Evolutionary conservation across 176 grass and related monocot genomes (phyloP), one percentile per base, ranked within the genome.

Genomic region (Aegilops bicornis): DNA sequence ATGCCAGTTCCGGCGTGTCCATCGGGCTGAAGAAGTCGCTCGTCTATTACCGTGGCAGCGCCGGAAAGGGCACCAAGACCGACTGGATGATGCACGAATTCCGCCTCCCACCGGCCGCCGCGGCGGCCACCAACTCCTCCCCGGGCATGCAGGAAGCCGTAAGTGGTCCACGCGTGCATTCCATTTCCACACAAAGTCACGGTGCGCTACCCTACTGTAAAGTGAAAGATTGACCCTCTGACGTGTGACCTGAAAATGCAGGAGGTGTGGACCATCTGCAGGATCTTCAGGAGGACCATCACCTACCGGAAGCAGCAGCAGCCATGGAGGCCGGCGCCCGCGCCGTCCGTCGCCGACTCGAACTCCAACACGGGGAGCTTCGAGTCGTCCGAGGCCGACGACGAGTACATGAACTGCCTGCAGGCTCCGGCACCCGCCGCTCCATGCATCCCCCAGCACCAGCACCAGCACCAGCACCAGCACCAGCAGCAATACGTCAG

Each of bases 11-110:
- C 79, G 90, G 88, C 31, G 77, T 91, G 19, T 93, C 91, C 15
- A 85, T 98, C 47, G 95, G 95, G 33, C 89, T 98, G 11, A 98
- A 98, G 83, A 98, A 98, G 43, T 98, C 95, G 43, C 86, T 98
- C 22, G 95, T 98, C 35, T 98, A 95, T 84, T 98, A 98, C 70
- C 81, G 87, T 31, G 95, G 95, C 76, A 93, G 91, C 78, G 95
- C 95, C 58, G 95, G 95, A 58, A 98, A 92, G 54, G 95, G 95
- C 37, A 93, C 91, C 60, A 98, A 98, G 64, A 98, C 95, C 3
- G 91, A 98, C 79, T 98, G 95, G 95, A 98, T 95, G 95, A 98
- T 98, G 95, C 95, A 98, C 73, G 95, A 98, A 79, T 98, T 95
- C 82, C 95, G 95, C 64, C 92, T 98, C 7, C 96, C 95, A 3